phyloP scores from a whole-genome alignment of 768 basidiomycete species.

The Hebeloma cylindrosporum region DNA sequence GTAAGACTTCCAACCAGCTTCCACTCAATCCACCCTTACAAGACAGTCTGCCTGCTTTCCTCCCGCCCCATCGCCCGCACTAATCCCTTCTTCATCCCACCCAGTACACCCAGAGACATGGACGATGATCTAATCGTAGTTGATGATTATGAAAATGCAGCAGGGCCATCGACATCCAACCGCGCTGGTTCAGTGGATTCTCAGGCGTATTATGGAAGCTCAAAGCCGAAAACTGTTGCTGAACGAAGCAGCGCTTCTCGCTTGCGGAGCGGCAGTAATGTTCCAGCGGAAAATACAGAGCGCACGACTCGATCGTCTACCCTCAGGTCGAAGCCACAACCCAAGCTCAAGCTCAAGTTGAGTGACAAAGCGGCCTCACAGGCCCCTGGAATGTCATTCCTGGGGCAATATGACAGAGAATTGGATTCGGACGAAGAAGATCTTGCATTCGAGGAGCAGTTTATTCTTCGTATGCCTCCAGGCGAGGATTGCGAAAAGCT shows the following conservation, averaged over 20 bases:
- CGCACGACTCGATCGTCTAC: constrained; percentile 59
- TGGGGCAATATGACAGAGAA: constrained; percentile 92
- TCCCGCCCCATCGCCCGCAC: neutral
- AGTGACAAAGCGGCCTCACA: constrained; percentile 80
- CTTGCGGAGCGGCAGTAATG: constrained; percentile 34
- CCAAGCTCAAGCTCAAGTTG: constrained; percentile 86
- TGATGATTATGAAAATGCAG: constrained; percentile 51
- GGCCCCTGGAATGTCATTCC: constrained; percentile 83
- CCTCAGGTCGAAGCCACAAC: constrained; percentile 50
- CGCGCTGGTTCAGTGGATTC: constrained; percentile 14
- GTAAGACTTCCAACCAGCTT: no score
- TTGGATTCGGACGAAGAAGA: constrained; percentile 96
- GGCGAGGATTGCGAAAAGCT: constrained; percentile 80
- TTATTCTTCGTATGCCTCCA: constrained; percentile 85
- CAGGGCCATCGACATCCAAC: constrained; percentile 34
- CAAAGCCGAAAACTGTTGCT: constrained; percentile 26
- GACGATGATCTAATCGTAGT: constrained; percentile 65
- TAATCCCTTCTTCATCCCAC: neutral
- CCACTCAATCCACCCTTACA: no score
- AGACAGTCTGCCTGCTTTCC: no score
- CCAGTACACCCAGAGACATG: constrained; percentile 29
- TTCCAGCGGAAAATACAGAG: constrained; percentile 38
- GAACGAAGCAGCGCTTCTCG: constrained; percentile 29
- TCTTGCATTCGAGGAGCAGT: constrained; percentile 95
- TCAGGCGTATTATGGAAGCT: constrained; percentile 16